A percentile compares a stretch with the other conserved stretches of the same genome.
phyloP scores from a whole-genome alignment of 495 filamentous ascomycete genomes.

The Talaromyces stipitatus region DNA sequence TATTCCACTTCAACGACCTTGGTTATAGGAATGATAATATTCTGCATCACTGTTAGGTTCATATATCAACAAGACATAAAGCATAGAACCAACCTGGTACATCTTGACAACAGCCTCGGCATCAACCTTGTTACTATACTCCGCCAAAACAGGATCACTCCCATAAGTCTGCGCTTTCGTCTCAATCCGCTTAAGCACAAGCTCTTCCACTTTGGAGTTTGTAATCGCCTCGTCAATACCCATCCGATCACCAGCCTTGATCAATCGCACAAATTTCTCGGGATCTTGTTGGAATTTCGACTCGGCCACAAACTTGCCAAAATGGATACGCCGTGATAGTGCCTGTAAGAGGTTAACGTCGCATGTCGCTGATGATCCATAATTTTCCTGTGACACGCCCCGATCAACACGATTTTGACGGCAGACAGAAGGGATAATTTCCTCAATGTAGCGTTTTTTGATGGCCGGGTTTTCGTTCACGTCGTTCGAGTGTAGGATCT shows the following conservation, averaged over 20 bases:
- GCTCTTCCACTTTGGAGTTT: conserved; percentile 78
- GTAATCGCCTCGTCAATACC: conserved; percentile 90
- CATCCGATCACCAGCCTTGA: conserved; percentile 65
- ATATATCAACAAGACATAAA: not conserved
- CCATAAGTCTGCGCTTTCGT: conserved; percentile 96
- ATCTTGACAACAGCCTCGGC: conserved; percentile 87
- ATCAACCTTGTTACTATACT: conserved; percentile 68
- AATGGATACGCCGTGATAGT: conserved; percentile 86
- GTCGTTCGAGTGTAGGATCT: conserved; percentile 83
- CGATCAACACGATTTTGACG: conserved; percentile 64
- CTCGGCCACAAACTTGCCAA: conserved; percentile 98
- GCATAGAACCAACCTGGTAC: conserved; percentile 58
- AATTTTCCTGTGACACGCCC: conserved; percentile 87
- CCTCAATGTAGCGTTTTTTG: conserved; percentile 73
- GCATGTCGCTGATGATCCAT: conserved; percentile 83
- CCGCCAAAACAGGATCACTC: conserved; percentile 69
- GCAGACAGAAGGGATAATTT: conserved; percentile 78
- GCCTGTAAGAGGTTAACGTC: conserved; percentile 91
- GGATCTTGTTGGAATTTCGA: conserved; percentile 88
- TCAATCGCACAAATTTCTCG: conserved; percentile 70
- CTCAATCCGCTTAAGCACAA: conserved; percentile 79
- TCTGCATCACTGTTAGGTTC: conserved; percentile 35
- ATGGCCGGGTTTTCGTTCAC: conserved; percentile 88
- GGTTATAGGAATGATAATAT: conserved; percentile 92
- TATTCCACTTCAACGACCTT: conserved; percentile 98